Percentiles rank a stretch among this genome's conserved stretches.
phyloP scores from a whole-genome alignment of 768 basidiomycete species.

The Hemileccinum impolitum region DNA sequence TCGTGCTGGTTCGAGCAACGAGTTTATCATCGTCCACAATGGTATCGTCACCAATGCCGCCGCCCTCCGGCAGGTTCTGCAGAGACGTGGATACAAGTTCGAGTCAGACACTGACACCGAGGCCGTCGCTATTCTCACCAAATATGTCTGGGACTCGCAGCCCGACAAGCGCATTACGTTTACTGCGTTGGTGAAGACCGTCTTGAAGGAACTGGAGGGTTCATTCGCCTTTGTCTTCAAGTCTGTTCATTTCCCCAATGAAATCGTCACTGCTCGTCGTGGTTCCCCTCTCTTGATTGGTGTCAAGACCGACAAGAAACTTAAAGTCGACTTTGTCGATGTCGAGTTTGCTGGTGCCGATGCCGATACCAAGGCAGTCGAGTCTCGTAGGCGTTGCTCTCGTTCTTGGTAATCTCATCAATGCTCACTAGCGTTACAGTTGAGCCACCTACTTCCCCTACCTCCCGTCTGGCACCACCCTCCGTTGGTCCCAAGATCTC shows the following conservation, averaged over 20 bases:
- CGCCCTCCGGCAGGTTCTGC: conserved; percentile 87
- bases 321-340: conserved; percentile 99
- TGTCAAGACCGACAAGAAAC: conserved; percentile 99
- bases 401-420: neutral
- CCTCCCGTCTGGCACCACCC: conserved; percentile 62
- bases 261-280: conserved; percentile 93
- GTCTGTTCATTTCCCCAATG: conserved; percentile 91
- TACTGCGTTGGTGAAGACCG: conserved; percentile 90
- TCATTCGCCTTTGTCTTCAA: conserved; percentile 99
- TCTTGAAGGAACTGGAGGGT: conserved; percentile 96
- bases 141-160: conserved; percentile 95
- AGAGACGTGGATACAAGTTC: conserved; percentile 94
- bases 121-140: conserved; percentile 91
- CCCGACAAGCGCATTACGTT: conserved; percentile 82
- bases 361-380: conserved; percentile 42
- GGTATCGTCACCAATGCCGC: conserved; percentile 95
- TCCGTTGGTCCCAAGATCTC: conserved; percentile 71
- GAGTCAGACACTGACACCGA: conserved; percentile 97
- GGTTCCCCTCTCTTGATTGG: conserved; percentile 96
- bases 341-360: conserved; percentile 89
- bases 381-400: conserved; percentile 36
- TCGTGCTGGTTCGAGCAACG: conserved; percentile 71
- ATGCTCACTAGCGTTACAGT: conserved; percentile 25
- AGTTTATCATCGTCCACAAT: conserved; percentile 96
- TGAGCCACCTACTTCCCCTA: conserved; percentile 50